These are phyloP conservation scores for Domatiomyces globalis DNA, from an alignment of 2,329 filamentous ascomycete species.

Conservation along the genomic window DNA sequence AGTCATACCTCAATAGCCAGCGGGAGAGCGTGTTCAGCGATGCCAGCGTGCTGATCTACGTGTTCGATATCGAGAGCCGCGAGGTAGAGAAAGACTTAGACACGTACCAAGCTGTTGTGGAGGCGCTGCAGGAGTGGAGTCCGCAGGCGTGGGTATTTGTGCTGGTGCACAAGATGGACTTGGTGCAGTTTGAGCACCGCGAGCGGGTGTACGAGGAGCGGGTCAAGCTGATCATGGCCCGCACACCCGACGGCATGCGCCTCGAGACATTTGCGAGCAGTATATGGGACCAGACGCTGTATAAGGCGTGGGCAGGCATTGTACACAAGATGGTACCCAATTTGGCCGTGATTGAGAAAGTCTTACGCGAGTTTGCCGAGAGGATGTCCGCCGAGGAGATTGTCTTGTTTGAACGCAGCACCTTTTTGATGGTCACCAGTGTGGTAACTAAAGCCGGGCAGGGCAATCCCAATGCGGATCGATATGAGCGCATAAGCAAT, in stretches of 20 bases:
- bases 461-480: conserved; percentile 77
- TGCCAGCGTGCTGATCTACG: conserved; percentile 77
- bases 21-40: conserved; percentile 92
- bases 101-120: conserved; percentile 82
- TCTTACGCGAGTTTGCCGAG: conserved; percentile 67
- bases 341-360: conserved; percentile 69
- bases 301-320: conserved; percentile 96
- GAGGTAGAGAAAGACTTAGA: conserved; percentile 87
- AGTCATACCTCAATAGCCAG: conserved; percentile 93
- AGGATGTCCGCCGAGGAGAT: conserved; percentile 88
- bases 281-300: conserved; percentile 97
- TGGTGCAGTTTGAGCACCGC: conserved; percentile 67
- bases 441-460: conserved; percentile 41
- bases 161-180: conserved; percentile 97
- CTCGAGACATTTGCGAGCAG: conserved; percentile 86
- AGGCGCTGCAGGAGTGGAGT: conserved; percentile 75
- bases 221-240: conserved; percentile 59
- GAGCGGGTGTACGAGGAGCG: conserved; percentile 75
- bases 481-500: conserved; percentile 87
- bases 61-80: conserved; percentile 94
- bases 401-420: conserved; percentile 86
- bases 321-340: conserved; percentile 98
- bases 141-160: conserved; percentile 74
- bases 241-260: conserved; percentile 52
- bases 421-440: conserved; percentile 88